Conservation (phyloP, 1,139 yeast genomes). For the Yamadazyma aaseri region DNA sequence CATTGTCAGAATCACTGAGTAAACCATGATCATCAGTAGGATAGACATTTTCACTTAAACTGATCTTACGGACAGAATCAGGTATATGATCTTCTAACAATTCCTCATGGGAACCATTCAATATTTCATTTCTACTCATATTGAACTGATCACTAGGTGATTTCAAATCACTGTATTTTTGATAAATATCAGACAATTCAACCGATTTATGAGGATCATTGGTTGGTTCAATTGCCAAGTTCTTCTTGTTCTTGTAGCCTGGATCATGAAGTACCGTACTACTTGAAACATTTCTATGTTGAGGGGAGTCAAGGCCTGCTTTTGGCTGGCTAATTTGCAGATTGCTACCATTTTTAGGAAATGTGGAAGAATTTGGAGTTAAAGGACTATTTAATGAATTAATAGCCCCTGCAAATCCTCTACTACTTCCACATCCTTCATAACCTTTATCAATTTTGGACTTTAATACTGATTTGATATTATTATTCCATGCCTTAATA, state of each 20-base stretch:
- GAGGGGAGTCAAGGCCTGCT: constrained; percentile 2
- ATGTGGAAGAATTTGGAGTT: constrained; percentile 9
- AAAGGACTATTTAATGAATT: constrained; percentile 40
- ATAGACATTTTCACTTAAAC: constrained; percentile 30
- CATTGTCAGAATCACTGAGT: constrained; percentile 36
- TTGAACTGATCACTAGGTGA: constrained; percentile 45
- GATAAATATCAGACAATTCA: constrained; percentile 46
- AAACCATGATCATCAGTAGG: constrained; percentile 41
- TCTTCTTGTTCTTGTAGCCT: constrained; percentile 6
- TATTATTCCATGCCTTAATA: constrained; percentile 63
- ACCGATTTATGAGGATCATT: constrained; percentile 31
- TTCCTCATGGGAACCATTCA: constrained; percentile 38
- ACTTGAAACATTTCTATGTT: constrained; percentile 7
- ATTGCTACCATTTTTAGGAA: constrained; percentile 4
- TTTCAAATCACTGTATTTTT: constrained; percentile 41
- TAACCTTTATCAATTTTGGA: constrained; percentile 71
- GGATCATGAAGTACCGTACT: constrained; percentile 10
- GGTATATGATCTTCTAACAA: constrained; percentile 39
- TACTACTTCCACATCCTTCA: constrained; percentile 75
- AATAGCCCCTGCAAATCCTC: constrained; percentile 61
- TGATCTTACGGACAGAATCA: constrained; percentile 27
- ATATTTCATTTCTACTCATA: constrained; percentile 26
- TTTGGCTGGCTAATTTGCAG: constrained; percentile 3
- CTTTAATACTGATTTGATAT: constrained; percentile 62
- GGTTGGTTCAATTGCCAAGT: constrained; percentile 13